Base-by-base conservation (phyloP, 306 rosid species). In the Begonia fuchsioides region DNA sequence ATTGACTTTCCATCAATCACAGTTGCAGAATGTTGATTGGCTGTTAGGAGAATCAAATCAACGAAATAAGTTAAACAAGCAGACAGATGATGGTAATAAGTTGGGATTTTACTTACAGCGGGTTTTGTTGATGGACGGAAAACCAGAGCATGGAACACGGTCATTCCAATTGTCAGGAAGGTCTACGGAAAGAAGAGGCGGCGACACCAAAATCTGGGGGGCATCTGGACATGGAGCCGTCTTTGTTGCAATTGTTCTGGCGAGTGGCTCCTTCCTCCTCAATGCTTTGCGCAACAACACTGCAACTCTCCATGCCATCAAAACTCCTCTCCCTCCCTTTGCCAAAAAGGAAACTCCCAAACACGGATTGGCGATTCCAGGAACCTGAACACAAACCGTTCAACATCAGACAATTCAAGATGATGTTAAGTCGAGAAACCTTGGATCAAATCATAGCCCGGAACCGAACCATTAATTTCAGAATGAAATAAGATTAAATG, bases 121-220 rank as follows among this genome's bases (percentile, higher is more conserved):
- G 50, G 13, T 59, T 39, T 60, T 72, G 38, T 54, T 51, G 0
- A 47, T 32, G 57, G 60, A 64, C 32, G 71, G 55, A 62, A 51
- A 51, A 47, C 48, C 62, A 40, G 19, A 63, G 66, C 59, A 17
- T 9, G 52, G 39, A 39, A 66, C 53, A 56, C 55, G 54, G 38
- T 84, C 56, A 59, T 64, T 54, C 96, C 96, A 87, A 63, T 60
- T 51, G 38, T 83, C 93, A 40, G 87, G 87, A 52, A 80, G 52
- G 72, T 87, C 96, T 39, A 83, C 39, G 63, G 93, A 77, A 46
- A 61, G 63, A 16, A 87, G 93, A 67, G 85, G 56, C 19, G 94
- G 94, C 63, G 94, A 83, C 65, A 77, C 17, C 40, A 83, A 52
- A 66, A 71, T 76, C 64, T 68, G 72, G 52, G 44, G 64, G 64